phyloP scores from a whole-genome alignment of 441 rosid genomes.

The Eruca vesicaria region DNA sequence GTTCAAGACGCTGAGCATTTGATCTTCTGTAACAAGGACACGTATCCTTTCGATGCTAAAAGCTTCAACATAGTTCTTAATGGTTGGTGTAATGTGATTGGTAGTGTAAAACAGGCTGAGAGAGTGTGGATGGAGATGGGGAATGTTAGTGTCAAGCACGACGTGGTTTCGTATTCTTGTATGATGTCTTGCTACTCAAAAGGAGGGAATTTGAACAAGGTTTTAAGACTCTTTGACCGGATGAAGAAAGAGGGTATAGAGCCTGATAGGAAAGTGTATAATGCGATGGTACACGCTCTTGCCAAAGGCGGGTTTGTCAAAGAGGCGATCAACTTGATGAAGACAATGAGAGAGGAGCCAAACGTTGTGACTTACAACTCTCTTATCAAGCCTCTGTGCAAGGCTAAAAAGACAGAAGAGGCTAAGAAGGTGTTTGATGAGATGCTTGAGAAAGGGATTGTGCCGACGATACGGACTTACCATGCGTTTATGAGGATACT shows the following conservation, averaged over 20 bases:
- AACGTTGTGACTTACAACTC: conserved; percentile 81
- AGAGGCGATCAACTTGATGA: conserved; percentile 64
- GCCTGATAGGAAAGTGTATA: conserved; percentile 84
- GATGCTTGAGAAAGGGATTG: conserved; percentile 56
- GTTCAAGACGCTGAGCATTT: conserved; percentile 95
- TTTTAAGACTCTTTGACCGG: conserved; percentile 60
- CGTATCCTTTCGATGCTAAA: conserved; percentile 66
- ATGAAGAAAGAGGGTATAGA: conserved; percentile 63
- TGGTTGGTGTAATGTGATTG: conserved; percentile 88
- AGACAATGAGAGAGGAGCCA: conserved; percentile 65
- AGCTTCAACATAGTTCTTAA: conserved; percentile 84
- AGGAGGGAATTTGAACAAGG: conserved; percentile 61
- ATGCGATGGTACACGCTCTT: conserved; percentile 79
- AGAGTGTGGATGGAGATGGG: conserved; percentile 88
- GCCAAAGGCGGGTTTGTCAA: conserved; percentile 68
- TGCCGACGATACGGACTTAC: conserved; percentile 68
- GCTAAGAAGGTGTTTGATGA: conserved; percentile 63
- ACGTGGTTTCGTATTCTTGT: conserved; percentile 72
- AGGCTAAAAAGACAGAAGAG: conserved; percentile 56
- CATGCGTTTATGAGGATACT: conserved; percentile 73
- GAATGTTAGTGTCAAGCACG: conserved; percentile 54
- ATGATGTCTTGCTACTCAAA: conserved; percentile 84
- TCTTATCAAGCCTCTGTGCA: conserved; percentile 76
- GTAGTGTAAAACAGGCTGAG: conserved; percentile 73
- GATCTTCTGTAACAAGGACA: conserved; percentile 69